Evolutionary conservation across 805 yeast genomes (phyloP).

Genomic region (Candida parachauliodes): DNA sequence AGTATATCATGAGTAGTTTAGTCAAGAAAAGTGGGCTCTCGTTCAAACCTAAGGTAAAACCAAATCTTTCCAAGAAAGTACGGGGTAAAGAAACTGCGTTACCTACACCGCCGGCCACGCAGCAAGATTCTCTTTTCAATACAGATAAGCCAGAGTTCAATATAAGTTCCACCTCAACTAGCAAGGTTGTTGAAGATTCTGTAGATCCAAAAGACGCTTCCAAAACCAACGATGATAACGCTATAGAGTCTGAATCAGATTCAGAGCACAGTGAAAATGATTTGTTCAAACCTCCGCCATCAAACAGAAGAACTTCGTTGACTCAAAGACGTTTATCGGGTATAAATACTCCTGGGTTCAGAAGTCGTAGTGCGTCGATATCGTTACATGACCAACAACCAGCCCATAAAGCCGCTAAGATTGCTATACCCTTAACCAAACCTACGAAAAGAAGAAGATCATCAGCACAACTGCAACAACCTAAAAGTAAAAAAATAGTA

Average conservation of each 20-base stretch:
- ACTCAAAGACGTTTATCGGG: slow-evolving; percentile 36
- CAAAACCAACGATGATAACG: slow-evolving; percentile 6
- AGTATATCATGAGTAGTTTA: slow-evolving; percentile 43
- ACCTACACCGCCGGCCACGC: slow-evolving; percentile 18
- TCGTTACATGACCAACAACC: slow-evolving; percentile 17
- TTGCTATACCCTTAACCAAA: slow-evolving; percentile 35
- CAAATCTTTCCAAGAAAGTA: slow-evolving; percentile 17
- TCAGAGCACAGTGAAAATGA: slow-evolving; percentile 20
- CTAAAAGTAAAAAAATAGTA: slow-evolving; percentile 9
- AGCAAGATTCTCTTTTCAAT: slow-evolving; percentile 2
- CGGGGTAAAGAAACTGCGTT: slow-evolving; percentile 5
- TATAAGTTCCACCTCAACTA: neutral
- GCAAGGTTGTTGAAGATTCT: slow-evolving; percentile 13
- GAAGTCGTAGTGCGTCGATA: slow-evolving; percentile 28
- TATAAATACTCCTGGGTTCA: slow-evolving; percentile 21
- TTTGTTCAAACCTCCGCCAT: slow-evolving; percentile 27
- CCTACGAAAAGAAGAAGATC: slow-evolving; percentile 28
- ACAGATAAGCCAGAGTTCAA: neutral
- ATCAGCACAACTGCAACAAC: slow-evolving; percentile 14
- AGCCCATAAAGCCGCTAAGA: slow-evolving; percentile 26
- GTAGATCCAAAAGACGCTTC: slow-evolving; percentile 25
- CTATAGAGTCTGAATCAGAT: slow-evolving; percentile 7
- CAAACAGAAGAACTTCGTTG: slow-evolving; percentile 22
- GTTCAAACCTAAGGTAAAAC: slow-evolving; percentile 56
- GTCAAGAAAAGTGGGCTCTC: slow-evolving; percentile 51